Base-by-base conservation (phyloP, 2,329 filamentous ascomycete genomes). In the Biscogniauxia marginata region DNA sequence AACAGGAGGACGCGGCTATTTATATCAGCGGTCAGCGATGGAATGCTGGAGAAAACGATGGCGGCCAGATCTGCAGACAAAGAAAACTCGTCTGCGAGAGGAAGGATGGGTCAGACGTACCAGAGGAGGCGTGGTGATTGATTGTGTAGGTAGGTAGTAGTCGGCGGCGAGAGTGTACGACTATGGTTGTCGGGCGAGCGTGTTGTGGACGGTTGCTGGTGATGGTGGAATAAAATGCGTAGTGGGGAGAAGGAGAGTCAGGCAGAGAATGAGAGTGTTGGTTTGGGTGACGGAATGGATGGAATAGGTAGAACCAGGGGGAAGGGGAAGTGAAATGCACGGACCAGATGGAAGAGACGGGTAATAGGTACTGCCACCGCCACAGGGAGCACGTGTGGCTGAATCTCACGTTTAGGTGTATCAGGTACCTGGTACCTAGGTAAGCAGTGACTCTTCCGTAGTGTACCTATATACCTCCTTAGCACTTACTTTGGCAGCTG, bases 1-100 rank as follows among this genome's bases (percentile, higher is more conserved):
- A 49, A 46, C 20, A 50, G 50, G 53, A 55, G 55, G 60, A 43
- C 56, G 52, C 51, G 56, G 54, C 57, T 70, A 64, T 65, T 65
- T 63, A 63, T 66, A 64, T 50, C 50, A 57, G 58, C 56, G 59
- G 65, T 67, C 57, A 67, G 67, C 60, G 11, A 63, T 63, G 59
- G 64, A 66, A 65, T 59, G 60, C 63, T 62, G 59, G 53, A 67
- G 66, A 63, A 65, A 59, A 57, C 44, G 50, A 58, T 62, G 49
- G 61, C 63, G n/a, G n/a, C n/a, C n/a, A n/a, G n/a, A 54, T 45
- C 30, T 13, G 52, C 45, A 7, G 22, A 39, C 13, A 48, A 46
- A 34, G 19, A n/a, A n/a, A n/a, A n/a, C n/a, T n/a, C n/a, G n/a
- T n/a, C n/a, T n/a, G n/a, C n/a, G 51, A 52, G 55, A 54, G 47